Base-by-base conservation (phyloP, 2,329 filamentous ascomycete genomes). In the Pleomassaria siparia region DNA sequence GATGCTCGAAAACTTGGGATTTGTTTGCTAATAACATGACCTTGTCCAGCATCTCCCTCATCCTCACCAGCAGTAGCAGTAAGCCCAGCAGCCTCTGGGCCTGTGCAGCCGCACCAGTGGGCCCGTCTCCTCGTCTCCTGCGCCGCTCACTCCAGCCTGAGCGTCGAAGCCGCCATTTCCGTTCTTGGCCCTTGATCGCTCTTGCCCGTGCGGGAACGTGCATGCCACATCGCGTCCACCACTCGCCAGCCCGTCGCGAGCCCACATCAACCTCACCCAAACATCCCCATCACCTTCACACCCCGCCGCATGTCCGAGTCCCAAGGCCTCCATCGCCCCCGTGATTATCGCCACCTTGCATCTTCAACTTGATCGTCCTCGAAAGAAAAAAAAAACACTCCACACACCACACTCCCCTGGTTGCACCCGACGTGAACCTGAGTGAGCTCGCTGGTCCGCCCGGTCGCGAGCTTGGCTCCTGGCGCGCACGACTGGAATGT, bases 401-500 rank as follows among this genome's bases (percentile, higher is more conserved):
- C 39, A 9, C 28, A 10, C 43, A 49, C 43, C 13, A 26, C 44
- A 40, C 46, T 40, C 47, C 49, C 32, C 50, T 59, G 39, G 62
- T 66, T 63, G 60, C 59, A 50, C 59, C 44, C 44, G 36, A 26
- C 46, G 43, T 41, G 51, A 51, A 41, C 50, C 47, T 45, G 50
- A 45, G 43, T 41, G 51, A 51, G 43, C 50, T 49, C 46, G 50
- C 50, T 47, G 46, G 47, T 29, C 25, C 44, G 48, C 54, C 50
- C 46, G 48, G 54, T 50, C 54, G 60, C 56, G 55, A 61, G 57
- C 62, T 56, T 60, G 64, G 59, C 58, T 64, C 53, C 51, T 56
- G 57, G 65, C 63, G 62, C n/a, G n/a, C n/a, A 58, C 66, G 62
- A 54, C 60, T 66, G 66, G 63, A 61, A 72, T 72, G 69, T 72